Evolutionary conservation across 371 early-diverging fungal genomes (phyloP), one percentile per base, ranked within the genome.

Genomic region (Actinomortierella wolfii): DNA sequence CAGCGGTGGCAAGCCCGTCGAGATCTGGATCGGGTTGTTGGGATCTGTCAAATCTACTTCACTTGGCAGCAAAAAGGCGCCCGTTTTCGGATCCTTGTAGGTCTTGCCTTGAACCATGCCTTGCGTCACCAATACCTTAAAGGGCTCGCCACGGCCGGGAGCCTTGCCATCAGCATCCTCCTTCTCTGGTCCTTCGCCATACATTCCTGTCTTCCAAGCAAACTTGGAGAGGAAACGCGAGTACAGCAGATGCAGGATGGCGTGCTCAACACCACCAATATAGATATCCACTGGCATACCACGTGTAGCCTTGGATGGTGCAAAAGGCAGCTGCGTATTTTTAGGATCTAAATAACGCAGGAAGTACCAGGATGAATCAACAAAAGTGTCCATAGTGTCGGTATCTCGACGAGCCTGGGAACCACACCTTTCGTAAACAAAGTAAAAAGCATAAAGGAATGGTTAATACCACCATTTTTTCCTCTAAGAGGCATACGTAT

Each of bases 311-410:
- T 79, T 79, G 1, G 64, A 68, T 0, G 83, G 68, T 51, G 82
- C 78, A 60, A 92, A 92, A 8, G 94, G 88, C 76, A 81, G 49
- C 0, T 51, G 44, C 11, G 57, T 63, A 67, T 96, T 95, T 3
- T 88, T 79, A 1, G 95, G 82, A 64, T 96, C 96, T 1, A 88
- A 70, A 61, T 83, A 94, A 56, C 97, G 82, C 76, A 96, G 76
- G 79, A 87, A 97, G 67, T 97, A 97, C 96, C 97, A 97, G 0
- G 96, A 92, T 0, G 96, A 95, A 66, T 96, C 97, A 6, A 96
- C 94, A 83, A 96, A 97, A 6, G 97, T 96, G 67, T 96, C 97
- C 92, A 97, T 95, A 0, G 97, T 96, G 61, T 97, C 97, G 4
- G 92, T 89, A 53, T 96, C 97, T 40, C 92, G 81, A 46, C 78